A percentile compares a stretch with the other conserved stretches of the same genome.
phyloP scores from a whole-genome alignment of 2,329 filamentous ascomycete species.

The Aspergillus neoniger region DNA sequence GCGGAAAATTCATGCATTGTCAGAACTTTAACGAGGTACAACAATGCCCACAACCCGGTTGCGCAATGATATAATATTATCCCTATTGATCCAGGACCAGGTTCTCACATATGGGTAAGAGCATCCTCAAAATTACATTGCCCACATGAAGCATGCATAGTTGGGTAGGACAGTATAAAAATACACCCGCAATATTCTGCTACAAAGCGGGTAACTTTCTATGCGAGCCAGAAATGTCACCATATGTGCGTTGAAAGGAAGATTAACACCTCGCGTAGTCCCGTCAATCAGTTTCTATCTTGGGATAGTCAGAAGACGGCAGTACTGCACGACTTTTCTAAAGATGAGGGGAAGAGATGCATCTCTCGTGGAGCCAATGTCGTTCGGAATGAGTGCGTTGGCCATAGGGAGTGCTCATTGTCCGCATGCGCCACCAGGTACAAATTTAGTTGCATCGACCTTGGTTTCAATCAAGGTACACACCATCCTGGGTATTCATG shows the following conservation, averaged over 20 bases:
- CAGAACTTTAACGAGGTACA: slow-evolving; percentile 13
- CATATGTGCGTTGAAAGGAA: not conserved
- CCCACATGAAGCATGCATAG: not conserved
- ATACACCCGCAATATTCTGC: not conserved
- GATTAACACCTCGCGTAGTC: not conserved
- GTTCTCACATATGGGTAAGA: not conserved
- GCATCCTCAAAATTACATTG: not conserved
- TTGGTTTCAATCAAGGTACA: not conserved
- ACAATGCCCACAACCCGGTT: not conserved
- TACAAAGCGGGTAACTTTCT: not conserved
- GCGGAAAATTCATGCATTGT: slow-evolving; percentile 10
- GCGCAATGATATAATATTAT: slow-evolving; percentile 6
- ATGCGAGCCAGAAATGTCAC: not conserved
- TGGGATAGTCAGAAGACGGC: not conserved
- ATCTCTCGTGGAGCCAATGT: not conserved
- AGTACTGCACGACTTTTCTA: not conserved
- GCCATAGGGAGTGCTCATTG: not conserved
- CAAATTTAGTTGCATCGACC: not conserved
- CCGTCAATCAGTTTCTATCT: not conserved
- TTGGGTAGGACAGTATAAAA: not conserved
- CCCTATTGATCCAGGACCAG: not conserved
- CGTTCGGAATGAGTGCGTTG: not conserved
- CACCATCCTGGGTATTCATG: not conserved
- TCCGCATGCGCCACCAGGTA: not conserved
- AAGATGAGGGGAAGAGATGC: not conserved